Conservation (phyloP, 345 rosid genomes). For the Bruguiera parviflora region DNA sequence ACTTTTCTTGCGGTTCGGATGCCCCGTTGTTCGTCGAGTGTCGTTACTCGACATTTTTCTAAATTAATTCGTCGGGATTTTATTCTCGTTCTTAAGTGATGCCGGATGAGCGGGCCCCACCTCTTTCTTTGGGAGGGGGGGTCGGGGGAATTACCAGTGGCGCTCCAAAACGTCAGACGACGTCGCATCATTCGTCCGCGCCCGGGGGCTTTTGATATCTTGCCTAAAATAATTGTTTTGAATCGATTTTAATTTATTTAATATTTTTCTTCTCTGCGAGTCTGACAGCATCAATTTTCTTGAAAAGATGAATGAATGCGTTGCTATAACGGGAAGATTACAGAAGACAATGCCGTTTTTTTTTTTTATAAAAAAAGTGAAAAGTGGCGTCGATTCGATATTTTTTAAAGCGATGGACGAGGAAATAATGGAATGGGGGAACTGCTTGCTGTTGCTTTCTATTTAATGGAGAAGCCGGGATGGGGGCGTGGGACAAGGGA, state of each 20-base stretch:
- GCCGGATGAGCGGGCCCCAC: too few relatives aligned
- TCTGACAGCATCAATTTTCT: background rate
- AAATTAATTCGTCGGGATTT: background rate
- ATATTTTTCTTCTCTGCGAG: background rate
- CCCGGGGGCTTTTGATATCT: too few relatives aligned
- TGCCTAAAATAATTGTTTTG: too few relatives aligned
- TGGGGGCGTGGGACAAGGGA: too few relatives aligned
- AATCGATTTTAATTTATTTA: too few relatives aligned
- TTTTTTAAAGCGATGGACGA: background rate
- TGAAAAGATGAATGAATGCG: background rate
- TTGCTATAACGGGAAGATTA: too few relatives aligned
- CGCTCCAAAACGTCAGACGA: background rate
- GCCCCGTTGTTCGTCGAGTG: too few relatives aligned
- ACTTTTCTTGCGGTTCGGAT: too few relatives aligned
- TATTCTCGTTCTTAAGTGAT: too few relatives aligned
- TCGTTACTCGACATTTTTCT: too few relatives aligned
- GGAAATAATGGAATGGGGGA: background rate
- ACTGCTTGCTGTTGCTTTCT: slow-evolving; percentile 4
- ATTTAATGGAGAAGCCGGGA: background rate
- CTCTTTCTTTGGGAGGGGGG: background rate
- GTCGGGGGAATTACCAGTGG: too few relatives aligned
- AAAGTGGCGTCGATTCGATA: background rate
- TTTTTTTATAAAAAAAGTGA: background rate
- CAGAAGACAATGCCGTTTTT: background rate
- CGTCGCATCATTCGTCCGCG: background rate